Conservation (phyloP, 2,329 filamentous ascomycete species). For the Trichoderma cornu-damae region DNA sequence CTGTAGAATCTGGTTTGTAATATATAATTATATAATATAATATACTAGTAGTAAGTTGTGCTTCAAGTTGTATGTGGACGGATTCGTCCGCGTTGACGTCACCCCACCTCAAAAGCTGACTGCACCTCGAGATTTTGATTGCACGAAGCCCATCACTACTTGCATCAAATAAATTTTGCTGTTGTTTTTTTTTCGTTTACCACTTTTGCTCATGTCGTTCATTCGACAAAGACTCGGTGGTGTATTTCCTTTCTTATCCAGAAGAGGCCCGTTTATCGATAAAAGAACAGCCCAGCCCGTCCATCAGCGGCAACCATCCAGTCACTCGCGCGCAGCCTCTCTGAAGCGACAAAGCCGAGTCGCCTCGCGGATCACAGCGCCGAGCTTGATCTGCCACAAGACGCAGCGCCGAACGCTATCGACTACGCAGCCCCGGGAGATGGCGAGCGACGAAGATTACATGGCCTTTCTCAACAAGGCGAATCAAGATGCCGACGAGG, state of each 20-base stretch:
- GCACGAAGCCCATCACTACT: background rate
- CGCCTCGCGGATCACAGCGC: background rate
- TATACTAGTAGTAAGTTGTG: no score
- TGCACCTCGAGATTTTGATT: background rate
- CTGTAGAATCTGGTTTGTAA: no score
- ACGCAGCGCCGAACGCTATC: conserved; percentile 21
- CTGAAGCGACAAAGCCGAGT: background rate
- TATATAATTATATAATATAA: no score
- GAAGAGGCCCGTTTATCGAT: background rate
- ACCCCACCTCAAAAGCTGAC: conserved; percentile 12
- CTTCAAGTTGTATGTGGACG: background rate
- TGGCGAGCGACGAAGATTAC: conserved; percentile 79
- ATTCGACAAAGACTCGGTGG: background rate
- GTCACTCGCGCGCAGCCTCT: background rate
- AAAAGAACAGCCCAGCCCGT: background rate
- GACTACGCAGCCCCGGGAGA: conserved; percentile 34
- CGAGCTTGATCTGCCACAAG: background rate
- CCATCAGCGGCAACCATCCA: background rate
- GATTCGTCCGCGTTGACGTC: conserved; percentile 9
- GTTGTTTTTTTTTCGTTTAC: no score
- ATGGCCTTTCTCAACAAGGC: conserved; percentile 81
- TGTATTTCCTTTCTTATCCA: background rate
- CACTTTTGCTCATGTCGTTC: conserved; percentile 2
- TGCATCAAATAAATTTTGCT: background rate
- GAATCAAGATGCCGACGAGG: conserved; percentile 67